phyloP scores from a whole-genome alignment of 2,329 filamentous ascomycete genomes.

The Monosporascus sp. region DNA sequence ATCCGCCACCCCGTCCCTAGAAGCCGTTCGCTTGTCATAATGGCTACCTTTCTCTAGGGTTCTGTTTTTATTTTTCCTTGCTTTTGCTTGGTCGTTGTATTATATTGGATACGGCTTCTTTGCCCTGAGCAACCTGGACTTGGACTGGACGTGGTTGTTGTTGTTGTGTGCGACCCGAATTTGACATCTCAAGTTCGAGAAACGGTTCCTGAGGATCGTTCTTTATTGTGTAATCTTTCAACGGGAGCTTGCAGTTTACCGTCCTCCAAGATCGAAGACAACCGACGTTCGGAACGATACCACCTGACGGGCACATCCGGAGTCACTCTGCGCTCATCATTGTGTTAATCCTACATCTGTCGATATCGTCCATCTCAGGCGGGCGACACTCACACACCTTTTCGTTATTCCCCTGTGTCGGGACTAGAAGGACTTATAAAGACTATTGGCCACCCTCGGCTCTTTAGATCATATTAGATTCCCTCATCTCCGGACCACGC shows the following conservation, averaged over 20 bases:
- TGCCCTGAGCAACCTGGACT: not conserved
- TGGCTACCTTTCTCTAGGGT: constrained; percentile 37
- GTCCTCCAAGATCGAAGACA: not conserved
- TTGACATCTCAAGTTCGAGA: not conserved
- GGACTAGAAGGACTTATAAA: not conserved
- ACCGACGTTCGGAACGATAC: not conserved
- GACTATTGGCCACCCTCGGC: not conserved
- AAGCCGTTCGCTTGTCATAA: constrained; percentile 31
- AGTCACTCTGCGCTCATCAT: not conserved
- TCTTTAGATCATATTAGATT: not conserved
- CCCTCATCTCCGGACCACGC: not conserved
- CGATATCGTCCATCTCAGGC: not conserved
- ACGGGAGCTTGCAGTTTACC: not conserved
- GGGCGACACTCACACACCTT: not conserved
- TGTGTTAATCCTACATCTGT: not conserved
- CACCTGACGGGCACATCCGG: not conserved
- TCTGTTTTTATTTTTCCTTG: constrained; percentile 1
- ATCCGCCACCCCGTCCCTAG: constrained; percentile 23
- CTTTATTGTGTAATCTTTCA: not conserved
- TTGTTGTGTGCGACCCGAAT: not conserved
- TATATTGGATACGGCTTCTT: constrained; percentile 18
- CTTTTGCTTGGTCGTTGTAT: constrained; percentile 23
- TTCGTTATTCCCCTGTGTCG: not conserved
- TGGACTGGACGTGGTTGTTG: not conserved
- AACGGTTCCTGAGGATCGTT: not conserved